Evolutionary conservation across 352 stramenopile genomes (phyloP).

Genomic region (Aphanomyces invadans): DNA sequence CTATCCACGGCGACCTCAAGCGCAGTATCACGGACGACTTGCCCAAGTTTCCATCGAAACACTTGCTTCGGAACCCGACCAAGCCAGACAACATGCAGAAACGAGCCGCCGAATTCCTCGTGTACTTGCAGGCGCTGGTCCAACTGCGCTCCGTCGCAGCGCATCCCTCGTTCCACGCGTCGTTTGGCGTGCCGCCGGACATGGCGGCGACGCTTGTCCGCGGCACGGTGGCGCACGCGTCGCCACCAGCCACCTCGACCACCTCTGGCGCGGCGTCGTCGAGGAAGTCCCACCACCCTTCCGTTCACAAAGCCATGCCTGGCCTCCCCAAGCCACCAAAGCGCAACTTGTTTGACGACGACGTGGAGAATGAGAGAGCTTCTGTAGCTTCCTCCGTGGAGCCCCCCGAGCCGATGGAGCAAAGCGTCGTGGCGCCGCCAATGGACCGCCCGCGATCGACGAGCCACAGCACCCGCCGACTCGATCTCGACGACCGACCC

Average conservation of each 20-base stretch:
- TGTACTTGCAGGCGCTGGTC: constrained; percentile 67
- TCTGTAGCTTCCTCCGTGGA: constrained; percentile 6
- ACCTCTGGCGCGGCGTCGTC: neutral
- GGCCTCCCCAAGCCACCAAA: neutral
- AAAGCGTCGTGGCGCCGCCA: neutral
- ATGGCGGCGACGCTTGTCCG: neutral
- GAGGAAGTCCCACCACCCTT: neutral
- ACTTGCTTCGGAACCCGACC: constrained; percentile 61
- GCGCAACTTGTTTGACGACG: constrained; percentile 10
- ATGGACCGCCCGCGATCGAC: neutral
- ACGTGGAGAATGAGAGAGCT: constrained; percentile 1
- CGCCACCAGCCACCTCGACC: neutral
- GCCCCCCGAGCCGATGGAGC: constrained; percentile 9
- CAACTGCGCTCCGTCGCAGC: constrained; percentile 38
- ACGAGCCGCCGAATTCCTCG: constrained; percentile 63
- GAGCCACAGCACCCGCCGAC: too few species aligned
- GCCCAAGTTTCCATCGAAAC: constrained; percentile 75
- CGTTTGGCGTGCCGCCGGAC: constrained; percentile 39
- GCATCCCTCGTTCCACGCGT: constrained; percentile 56
- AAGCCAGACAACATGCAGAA: constrained; percentile 83
- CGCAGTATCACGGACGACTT: constrained; percentile 31
- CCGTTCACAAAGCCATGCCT: neutral
- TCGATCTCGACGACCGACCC: constrained; percentile 2
- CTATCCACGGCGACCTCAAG: constrained; percentile 48
- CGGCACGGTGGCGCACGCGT: neutral